Evolutionary conservation across 2,329 filamentous ascomycete genomes (phyloP), one percentile per base, ranked within the genome.

Genomic region (Calonectria pteridis): DNA sequence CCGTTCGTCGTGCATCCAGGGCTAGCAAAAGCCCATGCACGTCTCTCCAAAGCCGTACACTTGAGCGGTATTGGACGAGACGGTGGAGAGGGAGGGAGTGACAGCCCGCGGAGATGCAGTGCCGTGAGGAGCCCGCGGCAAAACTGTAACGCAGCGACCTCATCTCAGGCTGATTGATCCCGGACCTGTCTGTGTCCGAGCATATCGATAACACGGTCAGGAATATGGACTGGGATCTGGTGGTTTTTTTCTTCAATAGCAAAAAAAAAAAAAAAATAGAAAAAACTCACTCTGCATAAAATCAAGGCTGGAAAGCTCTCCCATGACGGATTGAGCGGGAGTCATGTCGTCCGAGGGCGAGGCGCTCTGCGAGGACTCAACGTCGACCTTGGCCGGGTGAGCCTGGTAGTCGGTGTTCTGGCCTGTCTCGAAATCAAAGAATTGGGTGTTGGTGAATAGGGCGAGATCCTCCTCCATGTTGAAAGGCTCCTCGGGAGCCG

Each of bases 361-460:
- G 14, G 84, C 80, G 73, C 78, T 81, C 70, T 82, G 80, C 26
- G 79, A 67, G 58, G 81, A 74, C 67, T 86, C 82, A 51, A 81
- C 78, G 31, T 86, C 84, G 18, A 84, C 81, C 84, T 90, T 89
- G 77, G 81, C 81, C 20, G 88, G 85, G 46, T 86, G 86, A 20
- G 87, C 86, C 81, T 90, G 89, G 80, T 89, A 88, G 81, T 91
- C 89, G 74, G 88, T 88, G 81, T 89, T 88, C 77, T 90, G 88
- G n/a, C 90, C 90, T 49, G 90, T 87, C 82, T 96, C 94, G 82
- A 90, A 94, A 81, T 96, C 94, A 83, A 94, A 94, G 84, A 96
- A 96, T 78, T 94, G 91, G 58, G 93, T 92, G 85, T 96, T 96
- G 72, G 94, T 95, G 86, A 96, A 97, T 81, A 95, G 89, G 66